Evolutionary conservation across 352 stramenopile genomes (phyloP).

Genomic region (Globisporangium yorkense): DNA sequence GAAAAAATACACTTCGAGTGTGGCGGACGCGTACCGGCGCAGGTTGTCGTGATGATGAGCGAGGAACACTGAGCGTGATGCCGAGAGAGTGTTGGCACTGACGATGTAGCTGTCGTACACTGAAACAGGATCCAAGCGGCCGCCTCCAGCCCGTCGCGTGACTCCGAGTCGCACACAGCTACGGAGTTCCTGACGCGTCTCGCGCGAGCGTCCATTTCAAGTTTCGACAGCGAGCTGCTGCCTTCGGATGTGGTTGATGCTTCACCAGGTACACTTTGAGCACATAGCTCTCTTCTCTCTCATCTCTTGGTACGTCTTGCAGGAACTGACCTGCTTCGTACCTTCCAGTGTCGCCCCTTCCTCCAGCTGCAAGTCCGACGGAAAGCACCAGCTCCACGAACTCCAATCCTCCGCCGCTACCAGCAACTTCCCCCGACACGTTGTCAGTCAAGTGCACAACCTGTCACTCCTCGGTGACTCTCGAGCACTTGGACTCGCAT

Average conservation of each 20-base stretch:
- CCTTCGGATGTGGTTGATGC: neutral
- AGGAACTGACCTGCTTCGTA: neutral
- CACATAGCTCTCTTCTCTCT: no score
- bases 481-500: constrained; percentile 54
- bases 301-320: neutral
- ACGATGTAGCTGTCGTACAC: neutral
- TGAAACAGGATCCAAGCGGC: constrained; percentile 16
- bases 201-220: constrained; percentile 1
- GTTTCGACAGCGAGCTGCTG: constrained; percentile 4
- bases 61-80: neutral
- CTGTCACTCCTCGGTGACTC: constrained; percentile 35
- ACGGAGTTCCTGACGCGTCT: constrained; percentile 47
- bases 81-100: neutral
- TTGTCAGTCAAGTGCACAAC: constrained; percentile 68
- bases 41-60: constrained; percentile 11
- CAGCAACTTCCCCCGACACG: neutral
- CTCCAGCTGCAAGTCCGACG: constrained; percentile 3
- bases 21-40: constrained; percentile 60
- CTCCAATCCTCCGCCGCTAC: neutral
- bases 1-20: constrained; percentile 60
- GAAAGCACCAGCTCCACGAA: constrained; percentile 1
- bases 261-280: constrained; percentile 2
- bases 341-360: neutral
- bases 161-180: constrained; percentile 27
- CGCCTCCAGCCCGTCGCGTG: constrained; percentile 12